Conservation (phyloP, 192 early-diverging fungal genomes). For the Linnemannia elongata region DNA sequence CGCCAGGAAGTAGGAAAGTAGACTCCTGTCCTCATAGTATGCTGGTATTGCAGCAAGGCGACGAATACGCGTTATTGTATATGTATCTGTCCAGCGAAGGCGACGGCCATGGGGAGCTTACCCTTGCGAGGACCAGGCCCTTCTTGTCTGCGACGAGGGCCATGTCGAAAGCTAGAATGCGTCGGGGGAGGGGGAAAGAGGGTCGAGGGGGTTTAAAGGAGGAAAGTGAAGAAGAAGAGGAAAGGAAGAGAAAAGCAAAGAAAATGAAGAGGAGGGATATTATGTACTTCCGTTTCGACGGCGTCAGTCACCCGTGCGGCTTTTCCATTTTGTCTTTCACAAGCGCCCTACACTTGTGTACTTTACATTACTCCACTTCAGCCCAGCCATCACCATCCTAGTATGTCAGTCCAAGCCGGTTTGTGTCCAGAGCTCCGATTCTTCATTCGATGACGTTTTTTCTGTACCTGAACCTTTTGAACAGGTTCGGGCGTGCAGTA, state of each 20-base stretch:
- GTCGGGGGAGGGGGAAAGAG: background rate
- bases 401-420: no score
- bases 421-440: no score
- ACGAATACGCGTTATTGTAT: background rate
- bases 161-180: conserved; percentile 23
- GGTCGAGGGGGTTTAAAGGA: background rate
- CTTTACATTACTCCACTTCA: background rate
- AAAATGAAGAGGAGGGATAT: background rate
- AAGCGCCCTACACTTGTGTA: no score
- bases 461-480: no score
- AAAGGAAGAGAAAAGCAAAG: conserved; percentile 5
- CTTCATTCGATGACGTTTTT: no score
- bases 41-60: background rate
- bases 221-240: background rate
- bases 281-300: no score
- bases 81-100: no score
- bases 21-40: background rate
- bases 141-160: conserved; percentile 46
- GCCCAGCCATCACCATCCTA: background rate
- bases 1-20: background rate
- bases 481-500: no score
- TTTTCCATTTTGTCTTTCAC: background rate
- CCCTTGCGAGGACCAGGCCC: conserved; percentile 54
- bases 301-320: background rate
- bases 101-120: conserved; percentile 1